Conservation (phyloP, 2,329 filamentous ascomycete genomes). For the Alternaria infectoria region DNA sequence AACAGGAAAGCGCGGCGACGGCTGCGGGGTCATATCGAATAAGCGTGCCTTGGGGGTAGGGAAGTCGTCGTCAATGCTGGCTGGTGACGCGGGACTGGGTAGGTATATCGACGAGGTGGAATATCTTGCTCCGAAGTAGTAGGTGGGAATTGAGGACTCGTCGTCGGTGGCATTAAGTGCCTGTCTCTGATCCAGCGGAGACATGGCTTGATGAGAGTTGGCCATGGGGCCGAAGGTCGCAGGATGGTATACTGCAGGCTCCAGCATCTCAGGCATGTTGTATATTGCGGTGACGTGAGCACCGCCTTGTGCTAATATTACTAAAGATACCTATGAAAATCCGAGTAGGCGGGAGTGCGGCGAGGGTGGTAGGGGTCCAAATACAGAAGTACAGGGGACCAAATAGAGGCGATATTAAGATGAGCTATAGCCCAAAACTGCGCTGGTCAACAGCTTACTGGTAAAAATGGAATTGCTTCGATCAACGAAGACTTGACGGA, state of each 20-base stretch:
- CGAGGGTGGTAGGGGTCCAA: slow-evolving; percentile 23
- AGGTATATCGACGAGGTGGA: slow-evolving; percentile 39
- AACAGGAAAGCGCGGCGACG: slow-evolving; percentile 57
- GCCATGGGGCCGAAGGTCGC: slow-evolving; percentile 33
- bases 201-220: slow-evolving; percentile 33
- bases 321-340: slow-evolving; percentile 38
- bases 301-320: slow-evolving; percentile 47
- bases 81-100: slow-evolving; percentile 48
- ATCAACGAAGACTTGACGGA: slow-evolving; percentile 51
- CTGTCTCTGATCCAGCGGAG: slow-evolving; percentile 64
- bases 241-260: slow-evolving; percentile 57
- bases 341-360: slow-evolving; percentile 28
- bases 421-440: slow-evolving; percentile 44
- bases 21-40: slow-evolving; percentile 58
- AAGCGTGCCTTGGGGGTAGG: slow-evolving; percentile 73
- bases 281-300: slow-evolving; percentile 48
- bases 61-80: slow-evolving; percentile 65
- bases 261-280: slow-evolving; percentile 55
- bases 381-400: slow-evolving; percentile 26
- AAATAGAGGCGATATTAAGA: slow-evolving; percentile 41
- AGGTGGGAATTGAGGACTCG: slow-evolving; percentile 38
- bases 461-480: slow-evolving; percentile 50
- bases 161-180: slow-evolving; percentile 68
- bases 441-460: slow-evolving; percentile 54
- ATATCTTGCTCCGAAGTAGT: slow-evolving; percentile 49